These are phyloP conservation scores for Quercus lobata DNA, from an alignment of 331 rosid species.

Conservation along the genomic window DNA sequence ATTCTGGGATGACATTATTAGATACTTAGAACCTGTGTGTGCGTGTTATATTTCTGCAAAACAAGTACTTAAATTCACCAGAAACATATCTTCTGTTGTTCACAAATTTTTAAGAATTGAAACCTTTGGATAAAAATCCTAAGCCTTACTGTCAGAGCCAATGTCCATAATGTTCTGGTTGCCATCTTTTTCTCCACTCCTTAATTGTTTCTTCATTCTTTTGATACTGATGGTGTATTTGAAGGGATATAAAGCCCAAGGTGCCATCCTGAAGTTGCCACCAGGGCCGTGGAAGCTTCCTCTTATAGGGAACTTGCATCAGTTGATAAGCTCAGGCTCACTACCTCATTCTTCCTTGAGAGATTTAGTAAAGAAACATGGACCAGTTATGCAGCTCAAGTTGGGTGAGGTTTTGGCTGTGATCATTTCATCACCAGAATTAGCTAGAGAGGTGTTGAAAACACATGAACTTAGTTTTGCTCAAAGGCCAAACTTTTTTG, in stretches of 20 bases:
- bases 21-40: neutral
- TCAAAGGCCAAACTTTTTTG: slow-evolving; percentile 23
- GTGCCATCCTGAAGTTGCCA: neutral
- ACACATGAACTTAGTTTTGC: slow-evolving; percentile 30
- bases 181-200: neutral
- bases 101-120: neutral
- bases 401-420: slow-evolving; percentile 29
- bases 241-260: neutral
- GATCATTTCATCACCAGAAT: slow-evolving; percentile 21
- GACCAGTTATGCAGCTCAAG: slow-evolving; percentile 27
- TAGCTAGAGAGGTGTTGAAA: slow-evolving; percentile 24
- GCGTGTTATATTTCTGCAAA: neutral
- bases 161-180: neutral
- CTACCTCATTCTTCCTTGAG: slow-evolving; percentile 9
- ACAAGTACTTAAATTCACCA: neutral
- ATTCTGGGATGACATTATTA: neutral
- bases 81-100: neutral
- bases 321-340: slow-evolving; percentile 7
- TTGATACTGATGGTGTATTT: neutral
- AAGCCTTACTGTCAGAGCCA: too few relatives aligned
- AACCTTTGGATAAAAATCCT: neutral
- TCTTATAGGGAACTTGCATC: slow-evolving; percentile 42
- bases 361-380: slow-evolving; percentile 5
- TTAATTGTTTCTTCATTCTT: neutral
- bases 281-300: slow-evolving; percentile 46